Evolutionary conservation across 805 yeast species (phyloP).

Genomic region (Barnettozyma vustinii): DNA sequence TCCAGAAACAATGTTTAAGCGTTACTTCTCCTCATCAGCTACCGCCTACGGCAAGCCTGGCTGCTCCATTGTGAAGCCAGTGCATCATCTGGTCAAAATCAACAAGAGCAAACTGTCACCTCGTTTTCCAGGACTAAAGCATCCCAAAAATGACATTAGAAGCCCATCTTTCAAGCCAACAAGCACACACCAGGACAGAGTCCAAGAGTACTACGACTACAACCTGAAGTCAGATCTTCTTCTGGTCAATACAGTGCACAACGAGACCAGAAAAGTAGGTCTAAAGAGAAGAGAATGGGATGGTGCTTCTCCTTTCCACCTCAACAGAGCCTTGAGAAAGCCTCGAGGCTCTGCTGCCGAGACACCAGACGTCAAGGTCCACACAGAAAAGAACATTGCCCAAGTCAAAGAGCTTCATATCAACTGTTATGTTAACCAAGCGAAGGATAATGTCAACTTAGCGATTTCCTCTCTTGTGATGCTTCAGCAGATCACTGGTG

Average conservation of each 20-base stretch:
- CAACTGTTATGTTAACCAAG: slow-evolving; percentile 71
- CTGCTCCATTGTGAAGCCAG: slow-evolving; percentile 78
- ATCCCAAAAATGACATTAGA: slow-evolving; percentile 67
- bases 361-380: slow-evolving; percentile 66
- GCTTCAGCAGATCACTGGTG: slow-evolving; percentile 92
- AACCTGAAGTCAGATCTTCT: slow-evolving; percentile 73
- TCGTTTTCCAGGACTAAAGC: slow-evolving; percentile 60
- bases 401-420: slow-evolving; percentile 59
- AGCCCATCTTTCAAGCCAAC: slow-evolving; percentile 75
- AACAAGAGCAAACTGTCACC: slow-evolving; percentile 72
- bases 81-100: slow-evolving; percentile 81
- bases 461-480: slow-evolving; percentile 75
- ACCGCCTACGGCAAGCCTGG: slow-evolving; percentile 41
- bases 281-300: slow-evolving; percentile 80
- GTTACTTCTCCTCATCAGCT: slow-evolving; percentile 21
- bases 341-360: slow-evolving; percentile 75
- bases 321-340: slow-evolving; percentile 71
- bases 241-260: slow-evolving; percentile 72
- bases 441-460: slow-evolving; percentile 62
- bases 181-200: slow-evolving; percentile 73
- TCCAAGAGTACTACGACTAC: slow-evolving; percentile 68
- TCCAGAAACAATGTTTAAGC: slow-evolving; percentile 8
- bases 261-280: slow-evolving; percentile 47
- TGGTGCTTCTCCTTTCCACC: slow-evolving; percentile 79
- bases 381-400: slow-evolving; percentile 69